A percentile compares a stretch with the other conserved stretches of the same genome.
Conservation (phyloP, 2,329 filamentous ascomycete genomes). For the Cytospora chrysosperma region DNA sequence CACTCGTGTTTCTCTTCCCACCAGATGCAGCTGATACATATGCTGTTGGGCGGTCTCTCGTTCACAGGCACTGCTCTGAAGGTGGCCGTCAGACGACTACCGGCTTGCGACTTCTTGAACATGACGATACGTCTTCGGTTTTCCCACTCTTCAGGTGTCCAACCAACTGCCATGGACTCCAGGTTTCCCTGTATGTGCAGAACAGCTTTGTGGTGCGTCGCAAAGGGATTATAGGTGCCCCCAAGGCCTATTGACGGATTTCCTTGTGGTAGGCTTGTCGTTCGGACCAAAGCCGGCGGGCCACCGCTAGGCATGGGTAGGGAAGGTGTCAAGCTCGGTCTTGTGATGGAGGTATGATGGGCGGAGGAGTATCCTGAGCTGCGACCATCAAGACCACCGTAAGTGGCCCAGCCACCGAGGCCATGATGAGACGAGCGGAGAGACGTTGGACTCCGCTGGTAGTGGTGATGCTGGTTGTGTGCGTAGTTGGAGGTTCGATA, state of each 20-base stretch:
- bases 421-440: constrained; percentile 31
- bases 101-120: constrained; percentile 79
- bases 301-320: constrained; percentile 41
- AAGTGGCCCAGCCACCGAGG: constrained; percentile 32
- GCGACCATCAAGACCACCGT: constrained; percentile 40
- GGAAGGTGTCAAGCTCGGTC: constrained; percentile 49
- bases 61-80: constrained; percentile 79
- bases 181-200: constrained; percentile 85
- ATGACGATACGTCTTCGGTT: constrained; percentile 81
- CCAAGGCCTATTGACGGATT: constrained; percentile 37
- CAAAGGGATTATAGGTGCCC: constrained; percentile 70
- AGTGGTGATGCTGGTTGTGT: constrained; percentile 22
- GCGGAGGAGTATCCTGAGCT: constrained; percentile 45
- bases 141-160: constrained; percentile 78
- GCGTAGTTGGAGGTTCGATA: constrained; percentile 54
- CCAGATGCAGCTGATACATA: constrained; percentile 96
- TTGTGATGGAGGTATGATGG: constrained; percentile 44
- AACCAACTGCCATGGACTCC: constrained; percentile 77
- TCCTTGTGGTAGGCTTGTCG: constrained; percentile 50
- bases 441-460: constrained; percentile 24
- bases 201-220: constrained; percentile 68
- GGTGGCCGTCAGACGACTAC: constrained; percentile 75
- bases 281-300: constrained; percentile 53
- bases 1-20: constrained; percentile 91
- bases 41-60: constrained; percentile 78